Conservation (phyloP, 176 grass and related monocot genomes). For the Triticum timopheevii region DNA sequence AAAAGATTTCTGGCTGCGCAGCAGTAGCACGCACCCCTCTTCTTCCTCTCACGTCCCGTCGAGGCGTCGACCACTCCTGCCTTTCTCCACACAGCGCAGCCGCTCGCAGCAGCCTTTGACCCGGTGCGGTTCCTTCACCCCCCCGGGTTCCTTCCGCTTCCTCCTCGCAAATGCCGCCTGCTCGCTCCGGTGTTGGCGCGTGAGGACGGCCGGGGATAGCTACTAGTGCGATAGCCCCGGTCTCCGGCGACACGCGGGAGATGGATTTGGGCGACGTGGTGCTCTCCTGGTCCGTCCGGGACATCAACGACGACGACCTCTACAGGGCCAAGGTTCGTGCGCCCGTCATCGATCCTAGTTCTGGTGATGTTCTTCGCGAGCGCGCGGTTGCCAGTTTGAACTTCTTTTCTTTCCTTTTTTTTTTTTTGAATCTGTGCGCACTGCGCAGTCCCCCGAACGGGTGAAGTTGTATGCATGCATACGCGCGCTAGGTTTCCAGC, state of each 20-base stretch:
- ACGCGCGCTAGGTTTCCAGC: no score
- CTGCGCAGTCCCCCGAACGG: background rate
- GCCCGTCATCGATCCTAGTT: background rate
- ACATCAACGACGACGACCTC: constrained; percentile 39
- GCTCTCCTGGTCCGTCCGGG: constrained; percentile 50
- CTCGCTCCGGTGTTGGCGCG: background rate
- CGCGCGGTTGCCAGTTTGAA: background rate
- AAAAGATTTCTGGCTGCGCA: no score
- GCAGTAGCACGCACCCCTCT: no score
- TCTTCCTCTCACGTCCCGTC: no score
- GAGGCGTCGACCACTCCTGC: no score
- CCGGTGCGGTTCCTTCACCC: background rate
- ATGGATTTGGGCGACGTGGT: constrained; percentile 40
- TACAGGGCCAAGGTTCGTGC: constrained; percentile 21
- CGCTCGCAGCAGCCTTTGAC: no score
- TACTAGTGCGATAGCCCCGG: no score
- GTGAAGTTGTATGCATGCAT: no score
- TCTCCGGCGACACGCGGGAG: background rate
- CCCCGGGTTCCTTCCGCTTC: background rate
- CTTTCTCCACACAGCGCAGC: no score
- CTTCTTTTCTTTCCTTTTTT: no score
- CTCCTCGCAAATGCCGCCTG: constrained; percentile 6
- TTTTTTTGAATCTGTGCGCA: background rate
- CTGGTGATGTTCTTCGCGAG: no score
- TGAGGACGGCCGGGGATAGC: no score